Percentiles rank a stretch among this genome's conserved stretches.
These are phyloP conservation scores for Chytriomyces sp. DNA, from an alignment of 192 early-diverging fungal species.

Conservation along the genomic window DNA sequence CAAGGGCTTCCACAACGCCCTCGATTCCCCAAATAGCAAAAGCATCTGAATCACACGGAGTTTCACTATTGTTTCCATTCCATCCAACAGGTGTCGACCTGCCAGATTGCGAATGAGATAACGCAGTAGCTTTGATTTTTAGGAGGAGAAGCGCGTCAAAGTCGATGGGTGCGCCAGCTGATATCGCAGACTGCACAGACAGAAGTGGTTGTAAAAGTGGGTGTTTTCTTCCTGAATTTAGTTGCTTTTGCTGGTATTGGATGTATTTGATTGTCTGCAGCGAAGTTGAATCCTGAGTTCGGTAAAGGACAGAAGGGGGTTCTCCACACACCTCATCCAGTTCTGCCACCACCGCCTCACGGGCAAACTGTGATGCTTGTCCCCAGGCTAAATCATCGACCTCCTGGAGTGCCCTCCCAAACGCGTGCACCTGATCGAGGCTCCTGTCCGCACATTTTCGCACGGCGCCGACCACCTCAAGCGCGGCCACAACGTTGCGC, in stretches of 20 bases:
- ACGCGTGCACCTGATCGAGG: too few species aligned
- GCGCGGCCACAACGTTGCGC: too few species aligned
- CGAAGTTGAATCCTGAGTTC: background rate
- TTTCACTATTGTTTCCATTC: background rate
- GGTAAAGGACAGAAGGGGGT: background rate
- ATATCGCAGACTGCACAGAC: background rate
- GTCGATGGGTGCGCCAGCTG: background rate
- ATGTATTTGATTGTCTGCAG: constrained; percentile 10
- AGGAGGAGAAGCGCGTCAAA: constrained; percentile 1
- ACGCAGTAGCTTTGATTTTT: background rate
- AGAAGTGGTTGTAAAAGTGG: background rate
- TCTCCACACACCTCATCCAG: constrained; percentile 7
- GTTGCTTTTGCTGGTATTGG: background rate
- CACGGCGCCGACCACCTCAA: too few species aligned
- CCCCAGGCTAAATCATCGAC: background rate
- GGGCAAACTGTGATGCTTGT: background rate
- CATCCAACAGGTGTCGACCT: background rate
- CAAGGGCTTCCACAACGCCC: background rate
- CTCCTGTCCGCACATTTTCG: too few species aligned
- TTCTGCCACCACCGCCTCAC: background rate
- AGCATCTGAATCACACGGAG: background rate
- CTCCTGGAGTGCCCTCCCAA: background rate
- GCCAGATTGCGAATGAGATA: background rate
- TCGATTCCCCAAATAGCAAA: constrained; percentile 5
- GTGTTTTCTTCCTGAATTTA: background rate